phyloP scores from a whole-genome alignment of 495 filamentous ascomycete genomes.

The Hypoxylon perforatum region DNA sequence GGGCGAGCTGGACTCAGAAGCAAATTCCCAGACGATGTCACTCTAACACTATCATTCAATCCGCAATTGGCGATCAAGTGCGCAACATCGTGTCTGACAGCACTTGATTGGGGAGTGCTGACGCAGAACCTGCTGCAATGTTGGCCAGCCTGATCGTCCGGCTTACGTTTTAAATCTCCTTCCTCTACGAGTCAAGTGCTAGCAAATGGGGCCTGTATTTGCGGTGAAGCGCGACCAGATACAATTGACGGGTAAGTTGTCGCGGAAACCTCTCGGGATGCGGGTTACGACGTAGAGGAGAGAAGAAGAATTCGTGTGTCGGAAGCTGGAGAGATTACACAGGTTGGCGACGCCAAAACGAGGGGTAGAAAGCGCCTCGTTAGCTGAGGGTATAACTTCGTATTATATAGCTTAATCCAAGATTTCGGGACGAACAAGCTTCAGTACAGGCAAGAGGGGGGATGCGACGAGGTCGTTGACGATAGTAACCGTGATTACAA shows the following conservation, averaged over 20 bases:
- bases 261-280: slow-evolving; percentile 34
- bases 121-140: slow-evolving; percentile 31
- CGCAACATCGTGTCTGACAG: slow-evolving; percentile 37
- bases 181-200: slow-evolving; percentile 45
- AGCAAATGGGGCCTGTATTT: slow-evolving; percentile 37
- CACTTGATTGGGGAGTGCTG: slow-evolving; percentile 30
- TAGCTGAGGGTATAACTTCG: slow-evolving; percentile 19
- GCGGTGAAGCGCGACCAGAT: slow-evolving; percentile 30
- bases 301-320: slow-evolving; percentile 36
- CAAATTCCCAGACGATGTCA: slow-evolving; percentile 38
- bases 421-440: slow-evolving; percentile 11
- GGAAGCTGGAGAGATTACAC: slow-evolving; percentile 44
- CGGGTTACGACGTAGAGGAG: slow-evolving; percentile 2
- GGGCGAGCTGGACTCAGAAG: slow-evolving; percentile 1
- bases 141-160: slow-evolving; percentile 21
- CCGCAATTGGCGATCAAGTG: slow-evolving; percentile 40
- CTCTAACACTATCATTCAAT: slow-evolving; percentile 51
- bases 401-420: slow-evolving; percentile 19
- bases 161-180: slow-evolving; percentile 38
- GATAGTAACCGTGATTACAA: slow-evolving; percentile 7
- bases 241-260: slow-evolving; percentile 25
- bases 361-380: slow-evolving; percentile 33
- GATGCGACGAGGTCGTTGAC: slow-evolving; percentile 7
- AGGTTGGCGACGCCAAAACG: slow-evolving; percentile 27
- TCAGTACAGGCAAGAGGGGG: slow-evolving; percentile 1